Evolutionary conservation across 228 moss, liverwort and hornwort genomes (phyloP).

Genomic region (Sphagnum magellanicum): DNA sequence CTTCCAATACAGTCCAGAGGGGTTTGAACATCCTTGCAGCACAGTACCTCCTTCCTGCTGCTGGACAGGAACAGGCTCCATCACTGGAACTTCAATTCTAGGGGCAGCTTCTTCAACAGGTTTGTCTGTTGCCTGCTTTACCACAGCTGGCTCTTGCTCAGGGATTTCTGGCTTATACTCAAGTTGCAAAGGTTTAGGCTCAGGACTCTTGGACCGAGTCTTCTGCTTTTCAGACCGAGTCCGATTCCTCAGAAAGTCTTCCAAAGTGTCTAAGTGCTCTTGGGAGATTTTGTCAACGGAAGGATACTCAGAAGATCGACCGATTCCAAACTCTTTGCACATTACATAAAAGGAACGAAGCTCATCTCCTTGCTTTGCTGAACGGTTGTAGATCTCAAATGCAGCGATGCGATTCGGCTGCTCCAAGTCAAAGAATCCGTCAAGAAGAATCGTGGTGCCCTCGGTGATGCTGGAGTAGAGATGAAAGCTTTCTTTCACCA

Average conservation of each 20-base stretch:
- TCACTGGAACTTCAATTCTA: background rate
- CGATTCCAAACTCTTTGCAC: slow-evolving; percentile 40
- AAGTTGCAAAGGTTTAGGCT: slow-evolving; percentile 35
- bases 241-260: background rate
- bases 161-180: slow-evolving; percentile 36
- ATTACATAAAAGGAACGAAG: slow-evolving; percentile 26
- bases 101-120: background rate
- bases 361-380: slow-evolving; percentile 51
- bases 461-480: slow-evolving; percentile 57
- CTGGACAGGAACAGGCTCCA: slow-evolving; percentile 1
- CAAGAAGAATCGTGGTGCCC: slow-evolving; percentile 56
- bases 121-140: background rate
- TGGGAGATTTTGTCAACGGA: slow-evolving; percentile 8
- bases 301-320: slow-evolving; percentile 35
- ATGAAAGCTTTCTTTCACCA: slow-evolving; percentile 44
- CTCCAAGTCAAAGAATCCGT: slow-evolving; percentile 78
- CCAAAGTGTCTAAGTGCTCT: slow-evolving; percentile 7
- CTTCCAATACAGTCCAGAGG: background rate
- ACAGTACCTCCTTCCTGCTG: slow-evolving; percentile 13
- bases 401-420: slow-evolving; percentile 61
- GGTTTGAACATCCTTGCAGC: background rate
- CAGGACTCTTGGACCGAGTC: slow-evolving; percentile 30
- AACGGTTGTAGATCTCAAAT: slow-evolving; percentile 64
- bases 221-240: slow-evolving; percentile 2
- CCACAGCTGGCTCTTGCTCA: slow-evolving; percentile 1